Evolutionary conservation across 345 rosid species (phyloP).

Genomic region (Lepidium aucheri): DNA sequence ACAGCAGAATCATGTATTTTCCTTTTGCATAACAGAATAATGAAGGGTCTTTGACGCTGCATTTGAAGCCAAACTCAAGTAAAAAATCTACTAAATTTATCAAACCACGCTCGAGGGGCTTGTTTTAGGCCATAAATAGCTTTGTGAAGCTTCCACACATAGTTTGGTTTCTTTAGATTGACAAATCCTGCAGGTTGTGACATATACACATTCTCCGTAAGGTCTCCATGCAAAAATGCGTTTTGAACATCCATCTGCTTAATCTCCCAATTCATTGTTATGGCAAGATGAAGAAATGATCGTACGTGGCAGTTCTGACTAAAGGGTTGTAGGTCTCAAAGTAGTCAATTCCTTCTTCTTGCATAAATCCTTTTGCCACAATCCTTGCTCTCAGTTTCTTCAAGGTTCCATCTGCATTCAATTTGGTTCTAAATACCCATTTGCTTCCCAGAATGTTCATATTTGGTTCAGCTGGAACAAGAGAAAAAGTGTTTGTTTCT

Average conservation of each 20-base stretch:
- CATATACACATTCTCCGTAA: not conserved
- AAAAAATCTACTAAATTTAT: not conserved
- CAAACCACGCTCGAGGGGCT: not conserved
- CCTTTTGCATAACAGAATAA: not conserved
- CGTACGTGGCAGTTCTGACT: not conserved
- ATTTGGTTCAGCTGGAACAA: not conserved
- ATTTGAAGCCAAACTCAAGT: not conserved
- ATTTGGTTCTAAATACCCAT: not conserved
- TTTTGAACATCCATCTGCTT: no score
- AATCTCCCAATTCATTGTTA: no score
- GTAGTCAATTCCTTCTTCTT: not conserved
- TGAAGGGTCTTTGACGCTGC: not conserved
- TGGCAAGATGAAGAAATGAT: not conserved
- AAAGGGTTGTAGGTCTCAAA: not conserved
- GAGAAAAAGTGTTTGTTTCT: no score
- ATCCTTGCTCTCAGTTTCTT: not conserved
- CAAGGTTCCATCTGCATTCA: not conserved
- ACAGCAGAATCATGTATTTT: not conserved
- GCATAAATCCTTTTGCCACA: not conserved
- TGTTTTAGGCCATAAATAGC: not conserved
- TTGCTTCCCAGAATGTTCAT: not conserved
- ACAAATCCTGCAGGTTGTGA: not conserved
- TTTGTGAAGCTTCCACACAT: not conserved
- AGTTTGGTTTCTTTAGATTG: not conserved
- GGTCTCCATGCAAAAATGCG: not conserved